Conservation (phyloP, 306 rosid genomes). For the Pterocarpus santalinus region DNA sequence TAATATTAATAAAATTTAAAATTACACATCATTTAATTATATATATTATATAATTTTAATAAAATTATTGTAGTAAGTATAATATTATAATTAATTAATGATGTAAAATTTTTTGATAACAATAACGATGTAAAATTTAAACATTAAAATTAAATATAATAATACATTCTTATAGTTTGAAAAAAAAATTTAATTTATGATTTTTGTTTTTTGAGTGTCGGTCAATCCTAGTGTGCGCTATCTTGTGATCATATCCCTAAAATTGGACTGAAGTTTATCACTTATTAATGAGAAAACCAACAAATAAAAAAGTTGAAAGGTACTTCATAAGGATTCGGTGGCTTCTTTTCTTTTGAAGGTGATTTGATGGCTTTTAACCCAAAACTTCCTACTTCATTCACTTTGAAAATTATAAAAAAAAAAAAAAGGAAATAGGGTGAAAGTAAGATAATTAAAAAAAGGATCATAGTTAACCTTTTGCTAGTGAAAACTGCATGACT, state of each 20-base stretch:
- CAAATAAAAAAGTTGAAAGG: neutral
- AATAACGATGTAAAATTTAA: neutral
- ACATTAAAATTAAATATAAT: neutral
- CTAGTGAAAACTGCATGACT: neutral
- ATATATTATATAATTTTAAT: no score
- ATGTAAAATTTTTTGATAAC: neutral
- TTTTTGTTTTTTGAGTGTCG: neutral
- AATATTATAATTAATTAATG: neutral
- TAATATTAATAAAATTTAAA: no score
- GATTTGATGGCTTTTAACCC: neutral
- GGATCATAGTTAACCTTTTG: neutral
- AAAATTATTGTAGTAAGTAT: no score
- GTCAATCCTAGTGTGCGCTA: neutral
- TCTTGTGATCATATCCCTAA: neutral
- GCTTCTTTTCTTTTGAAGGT: neutral
- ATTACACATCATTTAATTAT: neutral
- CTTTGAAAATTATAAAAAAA: no score
- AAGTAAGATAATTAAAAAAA: neutral
- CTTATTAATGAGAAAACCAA: neutral
- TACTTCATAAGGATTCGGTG: constrained; percentile 1
- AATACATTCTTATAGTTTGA: neutral
- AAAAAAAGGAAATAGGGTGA: neutral
- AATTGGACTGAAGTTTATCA: neutral
- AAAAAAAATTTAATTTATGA: neutral
- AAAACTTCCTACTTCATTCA: neutral